Percentiles rank a stretch among this genome's conserved stretches.
Evolutionary conservation across 2,329 filamentous ascomycete genomes (phyloP).

Genomic region (Fusarium sacchari): DNA sequence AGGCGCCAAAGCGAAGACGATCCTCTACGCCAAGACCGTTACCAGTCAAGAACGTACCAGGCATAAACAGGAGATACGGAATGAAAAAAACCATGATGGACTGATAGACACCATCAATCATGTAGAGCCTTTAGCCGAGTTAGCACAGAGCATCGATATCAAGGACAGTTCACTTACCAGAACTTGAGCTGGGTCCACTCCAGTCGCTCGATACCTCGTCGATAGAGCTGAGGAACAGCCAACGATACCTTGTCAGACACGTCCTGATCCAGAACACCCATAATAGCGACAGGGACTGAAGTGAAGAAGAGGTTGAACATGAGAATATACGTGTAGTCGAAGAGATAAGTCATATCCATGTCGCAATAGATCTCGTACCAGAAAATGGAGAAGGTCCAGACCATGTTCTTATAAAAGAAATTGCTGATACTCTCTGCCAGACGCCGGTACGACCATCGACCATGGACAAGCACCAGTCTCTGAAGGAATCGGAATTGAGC

Average conservation of each 20-base stretch:
- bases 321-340: constrained; percentile 97
- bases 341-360: constrained; percentile 96
- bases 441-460: constrained; percentile 95
- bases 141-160: constrained; percentile 1
- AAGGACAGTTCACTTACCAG: constrained; percentile 70
- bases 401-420: constrained; percentile 99
- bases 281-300: constrained; percentile 91
- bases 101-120: constrained; percentile 94
- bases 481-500: constrained; percentile 92
- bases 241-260: constrained; percentile 94
- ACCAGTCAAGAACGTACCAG: constrained; percentile 74
- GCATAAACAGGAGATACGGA: constrained; percentile 81
- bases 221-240: constrained; percentile 94
- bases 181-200: constrained; percentile 98
- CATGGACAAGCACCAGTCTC: constrained; percentile 86
- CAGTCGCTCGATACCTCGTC: constrained; percentile 91
- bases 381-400: constrained; percentile 96
- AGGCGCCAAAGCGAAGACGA: constrained; percentile 84
- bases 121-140: constrained; percentile 75
- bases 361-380: constrained; percentile 97
- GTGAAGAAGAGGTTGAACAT: constrained; percentile 98
- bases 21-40: constrained; percentile 82
- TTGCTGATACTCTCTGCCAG: constrained; percentile 95
- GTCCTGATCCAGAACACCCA: constrained; percentile 97
- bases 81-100: constrained; percentile 94